A percentile compares a stretch with the other conserved stretches of the same genome.
Conservation (phyloP, 164 flowering plant species). For the Nelumbo lutea region DNA sequence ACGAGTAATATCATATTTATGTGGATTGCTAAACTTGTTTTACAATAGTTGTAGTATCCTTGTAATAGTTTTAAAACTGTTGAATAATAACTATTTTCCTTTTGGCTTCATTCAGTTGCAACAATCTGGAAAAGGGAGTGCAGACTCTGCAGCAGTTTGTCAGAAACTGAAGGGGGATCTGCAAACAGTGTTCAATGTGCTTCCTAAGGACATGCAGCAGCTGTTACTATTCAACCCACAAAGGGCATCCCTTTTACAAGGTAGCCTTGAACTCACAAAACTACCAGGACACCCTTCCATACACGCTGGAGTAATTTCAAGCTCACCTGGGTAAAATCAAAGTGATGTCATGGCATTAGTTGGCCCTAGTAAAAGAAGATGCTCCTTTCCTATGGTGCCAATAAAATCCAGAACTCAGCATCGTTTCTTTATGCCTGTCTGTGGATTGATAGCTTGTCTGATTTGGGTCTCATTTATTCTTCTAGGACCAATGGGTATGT, state of each 20-base stretch:
- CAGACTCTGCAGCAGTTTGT: conserved; percentile 42
- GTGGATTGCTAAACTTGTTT: background rate
- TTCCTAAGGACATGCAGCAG: conserved; percentile 87
- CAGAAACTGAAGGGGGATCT: conserved; percentile 71
- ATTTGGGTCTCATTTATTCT: background rate
- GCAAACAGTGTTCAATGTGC: conserved; percentile 57
- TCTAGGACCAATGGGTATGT: background rate
- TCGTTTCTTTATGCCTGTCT: background rate
- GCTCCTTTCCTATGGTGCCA: background rate
- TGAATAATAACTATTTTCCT: background rate
- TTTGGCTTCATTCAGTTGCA: conserved; percentile 18
- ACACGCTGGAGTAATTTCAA: conserved; percentile 7
- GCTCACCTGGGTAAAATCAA: conserved; percentile 3
- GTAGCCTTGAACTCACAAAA: conserved; percentile 30
- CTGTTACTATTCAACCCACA: conserved; percentile 81
- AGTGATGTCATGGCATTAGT: background rate
- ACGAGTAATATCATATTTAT: background rate
- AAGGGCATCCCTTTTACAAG: conserved; percentile 56
- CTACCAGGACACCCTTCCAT: conserved; percentile 32
- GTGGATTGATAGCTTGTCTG: background rate
- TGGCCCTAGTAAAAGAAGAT: background rate
- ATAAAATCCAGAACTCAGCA: background rate
- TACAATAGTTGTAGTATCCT: background rate
- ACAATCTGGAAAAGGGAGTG: conserved; percentile 43
- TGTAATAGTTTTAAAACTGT: background rate